A percentile compares a stretch with the other conserved stretches of the same genome.
These are phyloP conservation scores for Oryza glumipatula DNA, from an alignment of 176 grass and related monocot genomes.

Conservation along the genomic window DNA sequence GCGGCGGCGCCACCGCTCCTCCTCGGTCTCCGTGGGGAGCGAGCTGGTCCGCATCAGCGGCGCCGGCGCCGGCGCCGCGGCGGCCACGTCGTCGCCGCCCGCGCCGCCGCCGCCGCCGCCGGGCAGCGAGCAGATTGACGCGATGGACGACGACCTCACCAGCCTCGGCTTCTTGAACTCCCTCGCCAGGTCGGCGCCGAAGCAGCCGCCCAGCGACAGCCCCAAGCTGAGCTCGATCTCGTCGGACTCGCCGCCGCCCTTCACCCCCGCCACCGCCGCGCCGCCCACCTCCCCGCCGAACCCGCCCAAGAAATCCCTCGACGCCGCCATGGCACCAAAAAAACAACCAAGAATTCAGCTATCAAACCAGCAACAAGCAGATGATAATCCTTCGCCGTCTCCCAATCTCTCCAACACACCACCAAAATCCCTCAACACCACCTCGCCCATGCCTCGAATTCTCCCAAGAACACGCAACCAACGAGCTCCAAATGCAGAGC, in stretches of 20 bases:
- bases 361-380: background rate
- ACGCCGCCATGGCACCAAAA: constrained; percentile 29
- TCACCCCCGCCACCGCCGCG: background rate
- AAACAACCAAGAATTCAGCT: background rate
- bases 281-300: constrained; percentile 49
- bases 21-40: constrained; percentile 68
- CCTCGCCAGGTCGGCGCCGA: constrained; percentile 63
- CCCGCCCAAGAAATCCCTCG: constrained; percentile 67
- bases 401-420: constrained; percentile 11
- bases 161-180: constrained; percentile 57
- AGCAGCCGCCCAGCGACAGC: constrained; percentile 81
- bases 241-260: constrained; percentile 33
- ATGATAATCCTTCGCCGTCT: background rate
- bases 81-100: constrained; percentile 39
- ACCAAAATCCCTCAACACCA: constrained; percentile 14
- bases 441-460: constrained; percentile 20
- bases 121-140: constrained; percentile 54
- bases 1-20: constrained; percentile 61
- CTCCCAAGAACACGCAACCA: background rate
- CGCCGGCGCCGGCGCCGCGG: constrained; percentile 20
- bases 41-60: constrained; percentile 72
- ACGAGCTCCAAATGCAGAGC: background rate
- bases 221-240: constrained; percentile 83
- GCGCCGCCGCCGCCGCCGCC: background rate
- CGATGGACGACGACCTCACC: constrained; percentile 68